Evolutionary conservation across 2,329 filamentous ascomycete genomes (phyloP), one percentile per base, ranked within the genome.

Genomic region (Ophiosphaerella korrae): DNA sequence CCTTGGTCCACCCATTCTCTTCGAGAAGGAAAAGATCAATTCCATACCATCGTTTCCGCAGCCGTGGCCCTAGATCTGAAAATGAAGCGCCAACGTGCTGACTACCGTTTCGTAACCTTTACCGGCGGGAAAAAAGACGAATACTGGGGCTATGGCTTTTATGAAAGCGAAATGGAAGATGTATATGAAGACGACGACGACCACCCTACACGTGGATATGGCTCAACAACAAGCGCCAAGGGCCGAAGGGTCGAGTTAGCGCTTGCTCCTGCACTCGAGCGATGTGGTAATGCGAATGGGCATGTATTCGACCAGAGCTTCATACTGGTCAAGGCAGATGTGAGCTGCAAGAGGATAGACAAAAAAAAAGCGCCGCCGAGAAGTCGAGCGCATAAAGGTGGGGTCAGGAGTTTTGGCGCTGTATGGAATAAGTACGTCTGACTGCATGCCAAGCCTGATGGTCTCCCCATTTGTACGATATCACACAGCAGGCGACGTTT

Each of bases 121-220:
- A 71, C 67, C 0, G 71, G 69, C 12, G 67, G 70, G 1, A 67
- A 60, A 42, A 58, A 64, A 5, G 60, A 63, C 31, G 62, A 72
- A 16, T 68, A 67, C 42, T 73, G 64, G 59, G 70, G 71, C 16
- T 74, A 71, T 36, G 62, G 58, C 2, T 72, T 67, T 49, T 72
- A 72, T 38, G 69, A 73, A 14, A 70, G 66, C 26, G 70, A 73
- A 35, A 74, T 74, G 71, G 70, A 73, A 43, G 70, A 73, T 23
- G 58, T 73, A 3, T 68, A 69, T 35, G 64, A 68, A 12, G 67
- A 69, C 8, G 57, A 64, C 12, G 62, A 63, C 7, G 55, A 47
- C 16, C 43, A 14, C 31, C 6, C n/a, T 12, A 16, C 36, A 18
- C 55, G 52, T 5, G 55, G 53, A 24, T 63, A 60, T 26, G 48